These are phyloP conservation scores for Teunomyces aglyptinius DNA, from an alignment of 805 yeast genomes.

Conservation along the genomic window DNA sequence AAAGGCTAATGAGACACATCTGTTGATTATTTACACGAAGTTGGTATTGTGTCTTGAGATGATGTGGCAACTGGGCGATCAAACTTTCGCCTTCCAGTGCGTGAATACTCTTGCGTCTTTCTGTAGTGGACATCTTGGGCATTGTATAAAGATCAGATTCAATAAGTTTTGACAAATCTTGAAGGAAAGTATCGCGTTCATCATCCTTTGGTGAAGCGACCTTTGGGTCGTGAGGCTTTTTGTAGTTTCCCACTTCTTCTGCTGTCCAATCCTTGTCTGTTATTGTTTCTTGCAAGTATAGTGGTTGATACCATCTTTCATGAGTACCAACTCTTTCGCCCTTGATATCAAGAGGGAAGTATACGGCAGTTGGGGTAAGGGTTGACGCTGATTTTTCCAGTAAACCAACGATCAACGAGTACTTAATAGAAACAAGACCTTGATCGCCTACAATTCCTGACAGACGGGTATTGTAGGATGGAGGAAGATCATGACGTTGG, in stretches of 20 bases:
- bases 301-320: slow-evolving; percentile 26
- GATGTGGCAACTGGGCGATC: slow-evolving; percentile 27
- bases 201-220: slow-evolving; percentile 1
- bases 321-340: slow-evolving; percentile 24
- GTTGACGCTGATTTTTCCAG: slow-evolving; percentile 14
- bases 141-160: slow-evolving; percentile 30
- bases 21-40: slow-evolving; percentile 31
- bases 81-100: slow-evolving; percentile 12
- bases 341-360: slow-evolving; percentile 34
- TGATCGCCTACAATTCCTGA: slow-evolving; percentile 40
- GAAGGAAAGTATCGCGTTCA: slow-evolving; percentile 19
- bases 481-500: slow-evolving; percentile 27
- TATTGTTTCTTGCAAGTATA: slow-evolving; percentile 22
- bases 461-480: slow-evolving; percentile 41
- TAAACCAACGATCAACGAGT: slow-evolving; percentile 36
- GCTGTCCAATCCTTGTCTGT: slow-evolving; percentile 31
- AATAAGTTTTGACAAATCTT: slow-evolving; percentile 32
- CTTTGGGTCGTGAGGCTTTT: neutral
- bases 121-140: slow-evolving; percentile 32
- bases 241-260: slow-evolving; percentile 4
- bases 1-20: slow-evolving; percentile 32
- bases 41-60: slow-evolving; percentile 35
- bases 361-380: slow-evolving; percentile 23
- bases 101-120: slow-evolving; percentile 29
- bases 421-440: slow-evolving; percentile 36